Base-by-base conservation (phyloP, 805 yeast genomes). In the Ogataea paraovalis region DNA sequence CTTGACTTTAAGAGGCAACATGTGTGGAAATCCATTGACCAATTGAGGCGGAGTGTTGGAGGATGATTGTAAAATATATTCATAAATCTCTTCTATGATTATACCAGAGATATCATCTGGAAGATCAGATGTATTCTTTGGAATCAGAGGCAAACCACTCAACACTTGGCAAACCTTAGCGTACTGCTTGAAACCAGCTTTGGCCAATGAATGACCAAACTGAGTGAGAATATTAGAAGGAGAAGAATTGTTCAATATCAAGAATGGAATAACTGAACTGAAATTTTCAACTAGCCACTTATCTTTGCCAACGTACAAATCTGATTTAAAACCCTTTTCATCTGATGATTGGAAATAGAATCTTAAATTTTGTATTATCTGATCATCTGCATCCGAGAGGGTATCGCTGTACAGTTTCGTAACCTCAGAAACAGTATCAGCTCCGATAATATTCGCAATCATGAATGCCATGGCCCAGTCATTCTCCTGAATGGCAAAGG, bases 391-490 rank as follows among this genome's bases (percentile, higher is more conserved):
- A 25, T 56, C 53, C 39, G 65, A 57, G 20, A 50, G 52, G 6
- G 43, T 38, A 1, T 48, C 25, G 0, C 61, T 41, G 48, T 58
- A 67, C 13, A 63, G 39, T 21, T 81, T 72, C 5, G 84, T 82
- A 2, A 84, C 76, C 21, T 61, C 57, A 10, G 54, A 45, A 37
- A 63, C 56, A 34, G 73, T 71, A 3, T 79, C 82, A 19, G 78
- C 76, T 2, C 94, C 85, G 23, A 80, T 68, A 16, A 87, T 64
- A 50, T 83, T 76, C 1, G 95, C 82, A 43, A 91, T 69, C 27
- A 89, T 62, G 46, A 92, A 66, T 0, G 96, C 85, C 64, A 90
- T 71, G 0, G 92, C 82, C 85, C 87, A 91, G 54, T 87, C 87
- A 9, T 80, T 76, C 45, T 79, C 76, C 1, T 75, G 70, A 18